Base-by-base conservation (phyloP, 306 rosid genomes). In the Dicorynia guianensis region DNA sequence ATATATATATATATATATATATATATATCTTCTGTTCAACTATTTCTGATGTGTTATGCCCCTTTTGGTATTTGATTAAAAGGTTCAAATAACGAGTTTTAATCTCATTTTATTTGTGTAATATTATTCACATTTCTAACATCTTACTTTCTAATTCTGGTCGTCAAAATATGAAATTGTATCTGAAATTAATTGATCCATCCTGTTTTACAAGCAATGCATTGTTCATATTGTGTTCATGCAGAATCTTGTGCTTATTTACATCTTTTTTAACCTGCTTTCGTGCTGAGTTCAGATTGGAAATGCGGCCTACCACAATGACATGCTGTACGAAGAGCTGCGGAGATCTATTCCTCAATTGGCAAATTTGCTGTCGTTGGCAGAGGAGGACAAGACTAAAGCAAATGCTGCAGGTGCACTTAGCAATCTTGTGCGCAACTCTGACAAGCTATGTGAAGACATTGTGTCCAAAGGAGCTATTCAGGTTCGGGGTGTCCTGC, bases 351-450 rank as follows among this genome's bases (percentile, higher is more conserved):
- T 93, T 70, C 98, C 98, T 80, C 91, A 88, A 14, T 83, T 91
- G 67, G 93, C 89, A 62, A 87, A 88, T 63, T 80, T 91, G 78
- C 71, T 93, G 82, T 85, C 84, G 81, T 85, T 85, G 42, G 75
- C 91, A 3, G 96, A 95, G 76, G 99, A 95, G 67, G 96, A 95
- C 82, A 95, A 95, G 85, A 95, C 99, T 1, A 95, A 92, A 82
- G 96, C 97, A 73, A 95, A 95, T 89, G 99, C 99, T 11, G 99
- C 97, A 4, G 99, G 99, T 71, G 99, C 99, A 63, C 87, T 95
- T 57, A 95, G 97, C 87, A 92, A 95, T 87, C 93, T 95, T 71
- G 88, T 92, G 79, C 97, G 99, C 76, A 90, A 95, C 87, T 92
- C 97, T 79, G 85, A 79, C 71, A 80, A 61, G 71, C 99, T 95